Base-by-base conservation (phyloP, 2,329 filamentous ascomycete genomes). In the Pyrenophora teres region DNA sequence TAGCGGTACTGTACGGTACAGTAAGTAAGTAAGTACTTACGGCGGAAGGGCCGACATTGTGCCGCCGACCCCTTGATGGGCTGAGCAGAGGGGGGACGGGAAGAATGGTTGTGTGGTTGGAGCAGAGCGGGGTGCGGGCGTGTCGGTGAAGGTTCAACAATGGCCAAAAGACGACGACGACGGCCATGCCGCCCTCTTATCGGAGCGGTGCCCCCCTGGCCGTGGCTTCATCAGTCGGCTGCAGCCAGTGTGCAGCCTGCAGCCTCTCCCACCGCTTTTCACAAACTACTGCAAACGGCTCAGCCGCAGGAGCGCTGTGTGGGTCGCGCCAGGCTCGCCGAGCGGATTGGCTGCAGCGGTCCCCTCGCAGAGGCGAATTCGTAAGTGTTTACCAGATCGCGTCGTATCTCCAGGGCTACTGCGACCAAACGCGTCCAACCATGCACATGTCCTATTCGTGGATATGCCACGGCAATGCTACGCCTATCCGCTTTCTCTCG, bases 211-310 rank as follows among this genome's bases (percentile, higher is more conserved):
- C 27, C 27, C 27, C 27, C 46, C 55, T 46, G 53, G 54, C 45
- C 35, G 49, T 49, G 18, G 16, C 62, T 57, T 57, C 58, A 51
- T 57, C 58, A 51, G 9, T 21, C 16, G 9, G 3, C 12, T 21
- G 16, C 8, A 21, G 16, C 33, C 33, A 15, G 15, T 10, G n/a
- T 59, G 62, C 40, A 42, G 45, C 35, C 46, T 40, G 48, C 33
- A 52, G 38, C 46, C 43, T 45, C 49, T 57, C 40, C 60, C 61
- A 67, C 62, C 57, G 57, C 62, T 51, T 43, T 56, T 63, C 59
- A 51, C 51, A 54, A 56, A 54, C 59, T 64, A 57, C 63, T 65
- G 59, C 63, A 66, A 63, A 65, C 67, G 38, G 55, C 61, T 64
- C 62, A 65, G 68, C 67, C 64, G 68, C 68, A 61, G 60, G 40